Evolutionary conservation across 805 yeast species (phyloP).

Genomic region (Kodamaea sagamina): DNA sequence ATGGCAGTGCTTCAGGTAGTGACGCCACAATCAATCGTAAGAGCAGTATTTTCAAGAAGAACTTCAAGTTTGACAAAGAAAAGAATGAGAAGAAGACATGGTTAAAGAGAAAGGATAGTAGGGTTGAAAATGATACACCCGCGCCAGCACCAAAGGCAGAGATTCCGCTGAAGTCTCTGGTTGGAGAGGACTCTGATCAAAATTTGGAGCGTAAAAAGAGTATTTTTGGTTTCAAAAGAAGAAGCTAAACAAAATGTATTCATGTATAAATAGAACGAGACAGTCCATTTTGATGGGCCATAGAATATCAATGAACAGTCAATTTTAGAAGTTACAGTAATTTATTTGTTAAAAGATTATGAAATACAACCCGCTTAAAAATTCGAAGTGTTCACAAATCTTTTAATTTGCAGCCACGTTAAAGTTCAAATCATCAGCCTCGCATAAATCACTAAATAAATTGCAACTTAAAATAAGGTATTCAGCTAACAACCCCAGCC

Average conservation of each 20-base stretch:
- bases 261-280: too few species aligned
- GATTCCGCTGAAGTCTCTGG: background rate
- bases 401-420: too few species aligned
- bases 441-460: too few species aligned
- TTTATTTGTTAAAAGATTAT: too few species aligned
- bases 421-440: too few species aligned
- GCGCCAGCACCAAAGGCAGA: slow-evolving; percentile 5
- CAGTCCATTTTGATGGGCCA: too few species aligned
- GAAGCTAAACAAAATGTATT: slow-evolving; percentile 24
- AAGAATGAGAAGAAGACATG: slow-evolving; percentile 40
- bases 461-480: too few species aligned
- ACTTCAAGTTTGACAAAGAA: slow-evolving; percentile 29
- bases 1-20: background rate
- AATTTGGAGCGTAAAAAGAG: slow-evolving; percentile 23
- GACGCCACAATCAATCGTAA: slow-evolving; percentile 4
- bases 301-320: too few species aligned
- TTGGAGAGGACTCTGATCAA: slow-evolving; percentile 2
- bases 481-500: too few species aligned
- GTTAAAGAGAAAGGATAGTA: slow-evolving; percentile 38
- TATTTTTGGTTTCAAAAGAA: slow-evolving; percentile 39
- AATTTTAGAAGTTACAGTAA: too few species aligned
- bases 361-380: too few species aligned
- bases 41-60: slow-evolving; percentile 31
- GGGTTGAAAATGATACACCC: background rate
- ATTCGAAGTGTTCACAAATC: too few species aligned